phyloP scores from a whole-genome alignment of 1,139 yeast genomes.

The Pichia sp. region DNA sequence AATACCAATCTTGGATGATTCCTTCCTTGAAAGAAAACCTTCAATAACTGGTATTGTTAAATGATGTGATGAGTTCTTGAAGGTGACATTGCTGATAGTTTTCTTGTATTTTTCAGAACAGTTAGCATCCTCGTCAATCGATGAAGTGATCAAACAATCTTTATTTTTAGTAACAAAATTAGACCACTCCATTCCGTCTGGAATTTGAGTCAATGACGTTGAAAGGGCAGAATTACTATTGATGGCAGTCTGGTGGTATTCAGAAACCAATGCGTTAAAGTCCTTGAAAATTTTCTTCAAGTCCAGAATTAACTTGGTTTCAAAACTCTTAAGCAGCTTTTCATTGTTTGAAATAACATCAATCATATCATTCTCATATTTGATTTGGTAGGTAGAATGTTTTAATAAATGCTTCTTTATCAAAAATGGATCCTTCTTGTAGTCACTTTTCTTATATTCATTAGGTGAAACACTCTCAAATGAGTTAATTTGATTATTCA shows the following conservation, averaged over 20 bases:
- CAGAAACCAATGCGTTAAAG: constrained; percentile 23
- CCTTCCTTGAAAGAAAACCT: constrained; percentile 37
- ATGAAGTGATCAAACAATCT: constrained; percentile 24
- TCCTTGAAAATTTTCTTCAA: constrained; percentile 31
- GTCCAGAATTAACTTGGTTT: constrained; percentile 33
- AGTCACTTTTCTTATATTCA: constrained; percentile 20
- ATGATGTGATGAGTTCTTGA: constrained; percentile 31
- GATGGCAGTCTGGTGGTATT: too few species aligned
- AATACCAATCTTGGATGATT: constrained; percentile 27
- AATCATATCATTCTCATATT: constrained; percentile 35
- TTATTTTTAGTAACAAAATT: constrained; percentile 28
- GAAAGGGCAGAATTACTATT: too few species aligned
- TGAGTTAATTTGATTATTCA: constrained; percentile 16
- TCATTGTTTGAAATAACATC: constrained; percentile 36
- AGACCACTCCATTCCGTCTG: constrained; percentile 37
- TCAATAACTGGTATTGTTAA: constrained; percentile 37
- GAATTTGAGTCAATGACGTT: constrained; percentile 16
- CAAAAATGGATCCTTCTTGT: constrained; percentile 37
- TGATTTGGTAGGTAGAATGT: constrained; percentile 33
- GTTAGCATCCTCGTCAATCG: background rate
- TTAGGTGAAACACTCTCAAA: constrained; percentile 9
- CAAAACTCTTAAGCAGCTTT: constrained; percentile 32
- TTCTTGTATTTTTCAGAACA: constrained; percentile 24
- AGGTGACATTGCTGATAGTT: constrained; percentile 28
- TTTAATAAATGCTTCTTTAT: constrained; percentile 30